Conservation (phyloP, 2,329 filamentous ascomycete species). For the Arthrinium puccinioides region DNA sequence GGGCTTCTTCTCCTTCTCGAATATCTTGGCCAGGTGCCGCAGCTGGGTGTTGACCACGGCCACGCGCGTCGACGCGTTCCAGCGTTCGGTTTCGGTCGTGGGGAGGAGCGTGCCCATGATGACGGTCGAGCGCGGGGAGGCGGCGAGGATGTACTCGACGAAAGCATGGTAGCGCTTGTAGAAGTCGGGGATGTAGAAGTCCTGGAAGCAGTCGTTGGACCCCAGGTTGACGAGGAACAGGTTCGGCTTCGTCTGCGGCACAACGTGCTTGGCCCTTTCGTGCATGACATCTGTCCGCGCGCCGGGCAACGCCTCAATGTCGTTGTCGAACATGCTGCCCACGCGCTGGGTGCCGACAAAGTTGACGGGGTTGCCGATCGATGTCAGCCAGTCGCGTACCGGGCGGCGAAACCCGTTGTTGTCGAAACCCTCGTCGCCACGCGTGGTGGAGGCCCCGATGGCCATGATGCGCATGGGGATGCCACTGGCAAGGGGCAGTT, state of each 20-base stretch:
- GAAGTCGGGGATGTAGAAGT: conserved; percentile 14
- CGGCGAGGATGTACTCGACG: conserved; percentile 13
- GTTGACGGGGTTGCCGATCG: conserved; percentile 15
- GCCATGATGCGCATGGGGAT: conserved; percentile 27
- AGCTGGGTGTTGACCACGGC: conserved; percentile 15
- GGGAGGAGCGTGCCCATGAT: conserved; percentile 16
- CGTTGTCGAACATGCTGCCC: conserved; percentile 16
- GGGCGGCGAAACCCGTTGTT: conserved; percentile 16
- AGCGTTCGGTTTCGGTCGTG: conserved; percentile 10
- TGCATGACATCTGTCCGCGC: conserved; percentile 16
- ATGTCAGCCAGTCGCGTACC: conserved; percentile 13
- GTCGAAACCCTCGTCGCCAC: conserved; percentile 15
- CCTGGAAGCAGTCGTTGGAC: conserved; percentile 17
- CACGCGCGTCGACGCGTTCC: conserved; percentile 7
- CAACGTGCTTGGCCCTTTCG: conserved; percentile 11
- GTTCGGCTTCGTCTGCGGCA: conserved; percentile 14
- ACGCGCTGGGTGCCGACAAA: conserved; percentile 16
- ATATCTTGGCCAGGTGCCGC: conserved; percentile 11
- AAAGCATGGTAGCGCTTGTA: conserved; percentile 15
- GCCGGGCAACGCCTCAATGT: conserved; percentile 16
- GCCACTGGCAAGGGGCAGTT: conserved; percentile 9
- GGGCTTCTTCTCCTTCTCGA: conserved; percentile 11
- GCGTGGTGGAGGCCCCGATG: conserved; percentile 17
- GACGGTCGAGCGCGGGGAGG: conserved; percentile 13
- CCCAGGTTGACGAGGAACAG: conserved; percentile 16